phyloP scores from a whole-genome alignment of 345 rosid species.

The Noccaea caerulescens region DNA sequence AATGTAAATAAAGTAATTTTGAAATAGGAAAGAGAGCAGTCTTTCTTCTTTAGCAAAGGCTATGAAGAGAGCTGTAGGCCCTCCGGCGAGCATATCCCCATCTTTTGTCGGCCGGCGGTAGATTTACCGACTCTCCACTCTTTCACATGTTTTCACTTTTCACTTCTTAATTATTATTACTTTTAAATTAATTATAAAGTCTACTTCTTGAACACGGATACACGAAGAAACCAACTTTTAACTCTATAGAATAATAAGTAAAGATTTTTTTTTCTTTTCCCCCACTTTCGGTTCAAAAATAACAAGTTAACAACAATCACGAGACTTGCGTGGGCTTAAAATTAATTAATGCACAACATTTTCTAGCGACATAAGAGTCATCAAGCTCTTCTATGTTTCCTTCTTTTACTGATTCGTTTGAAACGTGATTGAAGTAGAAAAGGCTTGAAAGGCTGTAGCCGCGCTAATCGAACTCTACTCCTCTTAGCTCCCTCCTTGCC shows the following conservation, averaged over 20 bases:
- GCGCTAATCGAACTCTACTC: conserved; percentile 35
- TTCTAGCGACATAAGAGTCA: conserved; percentile 9
- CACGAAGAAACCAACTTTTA: conserved; percentile 20
- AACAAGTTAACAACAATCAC: neutral
- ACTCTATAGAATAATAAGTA: conserved; percentile 3
- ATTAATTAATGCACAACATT: conserved; percentile 29
- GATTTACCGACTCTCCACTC: conserved; percentile 54
- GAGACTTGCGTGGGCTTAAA: conserved; percentile 25
- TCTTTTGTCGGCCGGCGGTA: conserved; percentile 69
- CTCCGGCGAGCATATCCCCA: conserved; percentile 31
- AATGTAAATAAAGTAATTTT: neutral
- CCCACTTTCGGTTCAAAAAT: conserved; percentile 19
- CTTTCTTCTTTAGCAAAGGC: conserved; percentile 47
- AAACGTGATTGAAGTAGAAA: conserved; percentile 50
- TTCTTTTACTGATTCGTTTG: conserved; percentile 49
- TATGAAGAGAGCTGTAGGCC: conserved; percentile 37
- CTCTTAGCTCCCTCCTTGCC: conserved; percentile 47
- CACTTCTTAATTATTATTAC: neutral
- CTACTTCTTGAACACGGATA: conserved; percentile 20
- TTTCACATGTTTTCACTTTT: neutral
- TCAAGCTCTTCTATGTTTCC: conserved; percentile 30
- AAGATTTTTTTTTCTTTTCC: neutral
- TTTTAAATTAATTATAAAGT: neutral
- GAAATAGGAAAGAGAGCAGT: conserved; percentile 25
- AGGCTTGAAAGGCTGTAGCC: conserved; percentile 48